Conservation (phyloP, 2,329 filamentous ascomycete genomes). For the Alternaria ethzedia region DNA sequence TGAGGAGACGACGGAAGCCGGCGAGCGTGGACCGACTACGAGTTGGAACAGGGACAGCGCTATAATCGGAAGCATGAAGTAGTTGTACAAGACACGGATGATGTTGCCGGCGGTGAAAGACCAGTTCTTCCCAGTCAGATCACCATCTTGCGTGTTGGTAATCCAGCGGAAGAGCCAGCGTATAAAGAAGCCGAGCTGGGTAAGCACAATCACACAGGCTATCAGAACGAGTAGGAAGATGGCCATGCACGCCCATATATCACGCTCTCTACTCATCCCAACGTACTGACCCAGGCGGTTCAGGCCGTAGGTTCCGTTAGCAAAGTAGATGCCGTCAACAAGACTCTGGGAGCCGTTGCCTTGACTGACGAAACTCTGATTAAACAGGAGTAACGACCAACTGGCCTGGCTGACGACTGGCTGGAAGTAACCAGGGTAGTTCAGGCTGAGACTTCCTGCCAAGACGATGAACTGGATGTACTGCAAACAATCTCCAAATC, state of each 20-base stretch:
- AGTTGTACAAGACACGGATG: slow-evolving; percentile 88
- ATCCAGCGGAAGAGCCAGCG: slow-evolving; percentile 79
- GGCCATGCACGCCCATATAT: slow-evolving; percentile 95
- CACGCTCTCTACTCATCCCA: slow-evolving; percentile 75
- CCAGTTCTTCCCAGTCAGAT: slow-evolving; percentile 87
- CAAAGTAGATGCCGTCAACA: slow-evolving; percentile 84
- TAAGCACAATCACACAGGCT: slow-evolving; percentile 68
- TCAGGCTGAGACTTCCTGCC: slow-evolving; percentile 83
- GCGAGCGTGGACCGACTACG: slow-evolving; percentile 73
- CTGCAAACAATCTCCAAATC: slow-evolving; percentile 94
- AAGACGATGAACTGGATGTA: slow-evolving; percentile 94
- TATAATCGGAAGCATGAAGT: slow-evolving; percentile 85
- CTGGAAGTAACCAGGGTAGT: slow-evolving; percentile 94
- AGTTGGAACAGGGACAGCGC: slow-evolving; percentile 91
- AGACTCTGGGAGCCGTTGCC: slow-evolving; percentile 70
- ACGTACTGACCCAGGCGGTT: slow-evolving; percentile 80
- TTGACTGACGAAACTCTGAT: slow-evolving; percentile 81
- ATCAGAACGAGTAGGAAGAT: slow-evolving; percentile 86
- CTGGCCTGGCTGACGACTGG: slow-evolving; percentile 85
- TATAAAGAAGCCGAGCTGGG: slow-evolving; percentile 76
- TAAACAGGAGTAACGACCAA: slow-evolving; percentile 94
- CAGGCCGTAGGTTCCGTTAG: slow-evolving; percentile 79
- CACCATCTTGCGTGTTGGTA: slow-evolving; percentile 78
- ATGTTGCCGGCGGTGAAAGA: slow-evolving; percentile 70
- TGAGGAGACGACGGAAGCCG: slow-evolving; percentile 73